Percentiles rank a stretch among this genome's conserved stretches.
These are phyloP conservation scores for Drosera capensis DNA, from an alignment of 148 eudicot species.

Conservation along the genomic window DNA sequence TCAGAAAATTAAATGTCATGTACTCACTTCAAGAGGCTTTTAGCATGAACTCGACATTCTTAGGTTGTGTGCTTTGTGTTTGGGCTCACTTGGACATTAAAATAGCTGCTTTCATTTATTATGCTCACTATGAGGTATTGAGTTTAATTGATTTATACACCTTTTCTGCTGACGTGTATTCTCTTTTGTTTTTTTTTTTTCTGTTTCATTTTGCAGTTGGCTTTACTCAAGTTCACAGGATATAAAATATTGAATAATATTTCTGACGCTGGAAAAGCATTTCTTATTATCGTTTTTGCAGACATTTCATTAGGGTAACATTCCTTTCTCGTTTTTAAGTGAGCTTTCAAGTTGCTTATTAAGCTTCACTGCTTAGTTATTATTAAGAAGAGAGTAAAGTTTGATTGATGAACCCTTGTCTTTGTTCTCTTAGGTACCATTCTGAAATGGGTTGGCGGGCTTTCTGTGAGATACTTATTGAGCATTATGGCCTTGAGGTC, in stretches of 20 bases:
- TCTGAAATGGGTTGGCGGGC: conserved; percentile 99
- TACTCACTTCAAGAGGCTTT: too few relatives aligned
- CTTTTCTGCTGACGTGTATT: not conserved
- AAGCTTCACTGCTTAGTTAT: not conserved
- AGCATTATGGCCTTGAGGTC: conserved; percentile 83
- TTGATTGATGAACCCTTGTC: not conserved
- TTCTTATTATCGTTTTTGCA: conserved; percentile 66
- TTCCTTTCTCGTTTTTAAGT: not conserved
- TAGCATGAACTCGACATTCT: too few relatives aligned
- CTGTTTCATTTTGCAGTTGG: conserved; percentile 48
- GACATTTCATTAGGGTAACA: conserved; percentile 91
- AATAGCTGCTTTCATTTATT: too few relatives aligned
- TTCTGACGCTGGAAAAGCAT: conserved; percentile 94
- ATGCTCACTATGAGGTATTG: too few relatives aligned
- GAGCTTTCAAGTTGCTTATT: not conserved
- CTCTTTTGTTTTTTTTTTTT: conserved; percentile 2
- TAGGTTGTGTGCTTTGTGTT: too few relatives aligned
- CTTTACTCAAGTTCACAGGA: conserved; percentile 93
- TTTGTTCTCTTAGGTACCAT: conserved; percentile 55
- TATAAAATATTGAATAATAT: conserved; percentile 77
- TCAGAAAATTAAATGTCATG: too few relatives aligned
- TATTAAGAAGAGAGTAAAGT: not conserved
- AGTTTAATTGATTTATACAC: not conserved
- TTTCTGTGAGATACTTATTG: conserved; percentile 54
- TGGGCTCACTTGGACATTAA: too few relatives aligned